Evolutionary conservation across 2,329 filamentous ascomycete genomes (phyloP).

Genomic region (Cladosporium cucumerinum): DNA sequence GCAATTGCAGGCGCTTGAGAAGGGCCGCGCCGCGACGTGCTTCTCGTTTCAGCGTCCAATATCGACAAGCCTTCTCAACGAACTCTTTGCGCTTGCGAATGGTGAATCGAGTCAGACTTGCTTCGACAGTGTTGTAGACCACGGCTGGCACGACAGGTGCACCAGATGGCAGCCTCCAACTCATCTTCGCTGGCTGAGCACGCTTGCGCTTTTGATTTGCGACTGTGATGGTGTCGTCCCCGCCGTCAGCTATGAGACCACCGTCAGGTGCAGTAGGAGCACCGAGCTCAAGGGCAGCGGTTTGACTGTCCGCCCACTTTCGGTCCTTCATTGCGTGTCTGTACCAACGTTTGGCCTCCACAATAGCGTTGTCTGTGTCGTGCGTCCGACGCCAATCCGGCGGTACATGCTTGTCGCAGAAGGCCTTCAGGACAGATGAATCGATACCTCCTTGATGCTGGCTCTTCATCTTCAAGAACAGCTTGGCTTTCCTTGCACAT

Average conservation of each 20-base stretch:
- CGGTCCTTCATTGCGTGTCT: constrained; percentile 82
- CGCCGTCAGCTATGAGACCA: constrained; percentile 42
- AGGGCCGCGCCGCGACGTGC: constrained; percentile 86
- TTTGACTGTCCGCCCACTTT: constrained; percentile 88
- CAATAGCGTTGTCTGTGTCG: constrained; percentile 73
- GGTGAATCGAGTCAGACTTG: constrained; percentile 77
- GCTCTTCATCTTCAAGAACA: constrained; percentile 97
- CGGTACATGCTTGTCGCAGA: constrained; percentile 93
- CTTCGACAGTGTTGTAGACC: constrained; percentile 81
- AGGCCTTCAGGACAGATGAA: constrained; percentile 81
- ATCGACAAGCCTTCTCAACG: constrained; percentile 87
- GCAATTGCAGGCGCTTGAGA: constrained; percentile 86
- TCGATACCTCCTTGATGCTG: constrained; percentile 77
- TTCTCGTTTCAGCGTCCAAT: constrained; percentile 96
- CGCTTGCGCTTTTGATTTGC: constrained; percentile 60
- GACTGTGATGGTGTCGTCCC: constrained; percentile 52
- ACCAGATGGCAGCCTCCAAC: constrained; percentile 91
- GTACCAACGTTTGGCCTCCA: constrained; percentile 84
- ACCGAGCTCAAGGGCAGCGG: constrained; percentile 76
- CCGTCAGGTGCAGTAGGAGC: constrained; percentile 53
- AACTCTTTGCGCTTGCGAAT: constrained; percentile 86
- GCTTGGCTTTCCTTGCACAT: constrained; percentile 79
- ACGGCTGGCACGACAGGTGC: constrained; percentile 90
- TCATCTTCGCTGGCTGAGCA: constrained; percentile 56
- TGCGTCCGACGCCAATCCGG: constrained; percentile 84